Conservation (phyloP, 1,284 basidiomycete genomes). For the Ustilago lituana region DNA sequence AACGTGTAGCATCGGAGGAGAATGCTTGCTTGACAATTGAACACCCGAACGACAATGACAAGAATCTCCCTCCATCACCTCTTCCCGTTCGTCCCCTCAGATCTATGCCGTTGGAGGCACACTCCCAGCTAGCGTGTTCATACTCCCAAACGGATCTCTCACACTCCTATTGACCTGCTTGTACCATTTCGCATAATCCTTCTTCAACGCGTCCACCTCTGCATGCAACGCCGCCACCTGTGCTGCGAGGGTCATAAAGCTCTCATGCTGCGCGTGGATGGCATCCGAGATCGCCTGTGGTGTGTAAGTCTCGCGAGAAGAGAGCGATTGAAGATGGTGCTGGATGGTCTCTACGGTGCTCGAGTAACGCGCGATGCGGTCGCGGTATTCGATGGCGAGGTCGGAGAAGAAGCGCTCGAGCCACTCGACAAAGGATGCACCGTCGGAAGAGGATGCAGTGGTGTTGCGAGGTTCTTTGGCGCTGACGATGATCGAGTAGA, state of each 20-base stretch:
- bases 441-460: conserved; percentile 29
- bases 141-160: conserved; percentile 60
- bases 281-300: conserved; percentile 61
- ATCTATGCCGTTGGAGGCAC: conserved; percentile 22
- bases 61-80: no score
- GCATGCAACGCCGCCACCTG: conserved; percentile 61
- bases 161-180: conserved; percentile 55
- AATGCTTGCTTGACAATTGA: no score
- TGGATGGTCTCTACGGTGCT: conserved; percentile 63
- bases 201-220: conserved; percentile 62
- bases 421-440: conserved; percentile 55
- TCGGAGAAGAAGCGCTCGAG: conserved; percentile 55
- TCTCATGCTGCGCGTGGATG: conserved; percentile 61
- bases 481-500: conserved; percentile 57
- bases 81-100: no score
- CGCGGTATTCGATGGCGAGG: conserved; percentile 49
- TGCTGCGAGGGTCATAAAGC: conserved; percentile 64
- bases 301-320: conserved; percentile 51
- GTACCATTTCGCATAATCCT: conserved; percentile 64
- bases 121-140: conserved; percentile 34
- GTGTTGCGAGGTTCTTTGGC: conserved; percentile 40
- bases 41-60: no score
- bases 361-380: conserved; percentile 58
- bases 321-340: conserved; percentile 55
- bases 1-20: no score